phyloP scores from a whole-genome alignment of 2,329 filamentous ascomycete genomes.

The Tolypocladium ovalisporum region DNA sequence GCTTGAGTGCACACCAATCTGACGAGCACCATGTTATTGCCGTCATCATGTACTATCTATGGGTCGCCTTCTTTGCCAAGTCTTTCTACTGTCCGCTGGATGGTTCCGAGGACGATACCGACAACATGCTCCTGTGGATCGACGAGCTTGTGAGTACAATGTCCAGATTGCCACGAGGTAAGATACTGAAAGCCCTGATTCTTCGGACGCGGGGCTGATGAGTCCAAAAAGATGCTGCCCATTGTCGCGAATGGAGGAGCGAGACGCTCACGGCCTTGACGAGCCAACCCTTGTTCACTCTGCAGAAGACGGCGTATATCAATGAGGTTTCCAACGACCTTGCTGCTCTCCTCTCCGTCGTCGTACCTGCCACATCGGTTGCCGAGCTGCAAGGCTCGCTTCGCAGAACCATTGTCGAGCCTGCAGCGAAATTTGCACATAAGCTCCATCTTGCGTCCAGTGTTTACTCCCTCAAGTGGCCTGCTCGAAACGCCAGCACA shows the following conservation, averaged over 20 bases:
- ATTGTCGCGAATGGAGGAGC: slow-evolving; percentile 25
- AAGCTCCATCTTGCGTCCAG: slow-evolving; percentile 22
- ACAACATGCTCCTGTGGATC: slow-evolving; percentile 20
- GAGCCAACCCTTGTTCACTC: slow-evolving; percentile 19
- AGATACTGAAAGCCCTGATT: not conserved
- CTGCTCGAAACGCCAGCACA: slow-evolving; percentile 21
- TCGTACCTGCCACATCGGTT: slow-evolving; percentile 14
- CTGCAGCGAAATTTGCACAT: slow-evolving; percentile 24
- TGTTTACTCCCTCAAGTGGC: slow-evolving; percentile 25
- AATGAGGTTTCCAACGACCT: slow-evolving; percentile 21
- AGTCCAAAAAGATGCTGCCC: slow-evolving; percentile 16
- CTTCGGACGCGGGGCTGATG: not conserved
- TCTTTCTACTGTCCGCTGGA: slow-evolving; percentile 26
- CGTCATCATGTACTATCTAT: slow-evolving; percentile 26
- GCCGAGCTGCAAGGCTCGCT: slow-evolving; percentile 21
- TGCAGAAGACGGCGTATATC: slow-evolving; percentile 16
- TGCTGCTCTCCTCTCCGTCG: slow-evolving; percentile 16
- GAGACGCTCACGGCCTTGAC: slow-evolving; percentile 24
- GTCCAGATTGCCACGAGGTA: slow-evolving; percentile 22
- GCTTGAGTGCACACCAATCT: slow-evolving; percentile 16
- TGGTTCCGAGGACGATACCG: slow-evolving; percentile 16
- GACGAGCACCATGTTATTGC: slow-evolving; percentile 25
- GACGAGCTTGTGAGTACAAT: slow-evolving; percentile 20
- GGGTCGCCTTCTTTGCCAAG: slow-evolving; percentile 22
- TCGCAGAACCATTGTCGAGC: slow-evolving; percentile 20